A percentile compares a stretch with the other conserved stretches of the same genome.
Conservation (phyloP, 306 rosid species). For the Rosa chinensis region DNA sequence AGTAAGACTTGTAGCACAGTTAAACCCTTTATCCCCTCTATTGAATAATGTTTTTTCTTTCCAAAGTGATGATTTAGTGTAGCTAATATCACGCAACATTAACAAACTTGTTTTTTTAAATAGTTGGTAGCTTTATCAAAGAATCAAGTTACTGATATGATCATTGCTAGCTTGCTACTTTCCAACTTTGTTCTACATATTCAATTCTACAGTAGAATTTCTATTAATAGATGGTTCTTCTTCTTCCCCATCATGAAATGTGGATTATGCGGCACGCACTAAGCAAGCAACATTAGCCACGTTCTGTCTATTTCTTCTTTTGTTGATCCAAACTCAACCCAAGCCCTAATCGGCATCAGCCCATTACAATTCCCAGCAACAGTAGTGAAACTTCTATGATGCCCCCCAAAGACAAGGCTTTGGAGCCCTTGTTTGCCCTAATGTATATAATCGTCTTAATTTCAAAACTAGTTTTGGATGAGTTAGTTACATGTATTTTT, state of each 20-base stretch:
- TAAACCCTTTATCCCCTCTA: neutral
- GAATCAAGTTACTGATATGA: neutral
- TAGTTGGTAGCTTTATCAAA: neutral
- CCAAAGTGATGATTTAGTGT: neutral
- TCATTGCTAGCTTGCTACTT: neutral
- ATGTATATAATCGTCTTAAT: too few species aligned
- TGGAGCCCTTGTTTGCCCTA: too few species aligned
- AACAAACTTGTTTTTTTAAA: neutral
- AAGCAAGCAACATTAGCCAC: too few species aligned
- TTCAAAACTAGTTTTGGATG: too few species aligned
- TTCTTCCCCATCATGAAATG: too few species aligned
- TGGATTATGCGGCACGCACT: too few species aligned
- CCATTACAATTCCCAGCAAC: neutral
- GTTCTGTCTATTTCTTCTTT: neutral
- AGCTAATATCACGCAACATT: constrained; percentile 2
- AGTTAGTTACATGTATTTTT: too few species aligned
- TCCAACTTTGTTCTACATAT: neutral
- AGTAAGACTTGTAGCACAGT: neutral
- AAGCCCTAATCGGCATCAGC: neutral
- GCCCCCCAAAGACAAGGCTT: too few species aligned
- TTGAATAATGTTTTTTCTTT: neutral
- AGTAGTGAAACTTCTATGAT: too few species aligned
- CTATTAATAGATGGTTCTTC: too few species aligned
- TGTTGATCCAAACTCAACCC: neutral
- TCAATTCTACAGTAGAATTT: too few species aligned